Evolutionary conservation across 2,329 filamentous ascomycete genomes (phyloP).

Genomic region (Aspergillus fijiensis): DNA sequence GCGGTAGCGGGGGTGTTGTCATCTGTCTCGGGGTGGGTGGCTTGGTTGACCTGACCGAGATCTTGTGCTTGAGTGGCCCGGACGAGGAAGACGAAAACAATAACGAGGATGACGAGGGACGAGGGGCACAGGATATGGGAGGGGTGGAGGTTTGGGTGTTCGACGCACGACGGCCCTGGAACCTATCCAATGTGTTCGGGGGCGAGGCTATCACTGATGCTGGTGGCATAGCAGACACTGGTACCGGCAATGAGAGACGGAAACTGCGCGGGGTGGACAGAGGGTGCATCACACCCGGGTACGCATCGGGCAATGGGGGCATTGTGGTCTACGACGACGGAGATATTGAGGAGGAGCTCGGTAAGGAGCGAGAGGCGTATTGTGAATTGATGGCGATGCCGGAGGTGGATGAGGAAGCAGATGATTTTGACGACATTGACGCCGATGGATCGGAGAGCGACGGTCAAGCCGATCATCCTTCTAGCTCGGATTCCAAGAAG

Average conservation of each 20-base stretch:
- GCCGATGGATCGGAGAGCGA: conserved; percentile 56
- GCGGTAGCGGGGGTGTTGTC: conserved; percentile 83
- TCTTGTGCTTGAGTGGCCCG: conserved; percentile 73
- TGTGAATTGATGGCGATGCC: conserved; percentile 87
- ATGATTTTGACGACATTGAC: conserved; percentile 53
- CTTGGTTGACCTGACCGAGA: conserved; percentile 78
- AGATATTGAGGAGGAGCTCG: conserved; percentile 83
- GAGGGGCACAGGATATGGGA: conserved; percentile 57
- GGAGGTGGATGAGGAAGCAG: conserved; percentile 74
- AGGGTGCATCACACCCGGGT: conserved; percentile 69
- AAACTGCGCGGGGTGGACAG: conserved; percentile 67
- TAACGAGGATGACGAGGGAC: not conserved
- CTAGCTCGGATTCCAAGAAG: conserved; percentile 56
- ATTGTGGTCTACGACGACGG: conserved; percentile 95
- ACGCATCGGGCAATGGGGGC: conserved; percentile 77
- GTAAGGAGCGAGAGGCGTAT: conserved; percentile 75
- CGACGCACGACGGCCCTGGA: conserved; percentile 90
- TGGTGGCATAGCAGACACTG: conserved; percentile 52
- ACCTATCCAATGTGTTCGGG: conserved; percentile 88
- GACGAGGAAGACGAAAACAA: conserved; percentile 50
- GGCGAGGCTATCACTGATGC: conserved; percentile 58
- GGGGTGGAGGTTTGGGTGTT: conserved; percentile 96
- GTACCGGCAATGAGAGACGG: conserved; percentile 42
- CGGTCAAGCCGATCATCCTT: conserved; percentile 52
- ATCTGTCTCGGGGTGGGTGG: conserved; percentile 91